Conservation (phyloP, 345 rosid species). For the Microcos paniculata region DNA sequence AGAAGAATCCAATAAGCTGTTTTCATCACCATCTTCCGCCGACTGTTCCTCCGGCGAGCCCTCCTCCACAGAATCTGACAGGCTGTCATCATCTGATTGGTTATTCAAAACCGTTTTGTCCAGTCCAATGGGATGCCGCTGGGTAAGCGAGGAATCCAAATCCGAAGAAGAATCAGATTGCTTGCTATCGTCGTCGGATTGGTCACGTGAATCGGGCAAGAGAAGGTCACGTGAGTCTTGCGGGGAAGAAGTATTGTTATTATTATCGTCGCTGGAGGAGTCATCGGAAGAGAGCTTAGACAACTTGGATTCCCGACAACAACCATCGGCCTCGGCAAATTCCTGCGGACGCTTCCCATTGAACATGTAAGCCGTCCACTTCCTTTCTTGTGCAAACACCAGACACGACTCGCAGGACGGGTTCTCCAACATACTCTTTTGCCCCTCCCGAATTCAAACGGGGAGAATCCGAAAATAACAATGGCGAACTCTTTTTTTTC, state of each 20-base stretch:
- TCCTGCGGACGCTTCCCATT: conserved; percentile 55
- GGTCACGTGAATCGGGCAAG: conserved; percentile 1
- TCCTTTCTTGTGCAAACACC: conserved; percentile 56
- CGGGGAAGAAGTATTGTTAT: background rate
- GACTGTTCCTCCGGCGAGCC: background rate
- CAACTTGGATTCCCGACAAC: conserved; percentile 33
- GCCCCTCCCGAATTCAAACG: conserved; percentile 28
- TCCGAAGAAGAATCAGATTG: background rate
- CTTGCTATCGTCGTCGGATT: conserved; percentile 8
- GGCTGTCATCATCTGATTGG: background rate
- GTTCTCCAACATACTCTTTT: conserved; percentile 72
- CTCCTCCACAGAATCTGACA: conserved; percentile 2
- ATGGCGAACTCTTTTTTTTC: background rate
- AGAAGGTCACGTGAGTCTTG: background rate
- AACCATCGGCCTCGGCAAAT: conserved; percentile 33
- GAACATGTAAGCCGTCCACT: conserved; percentile 57
- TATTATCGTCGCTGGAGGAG: conserved; percentile 10
- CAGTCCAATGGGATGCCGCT: background rate
- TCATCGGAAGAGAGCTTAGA: conserved; percentile 24
- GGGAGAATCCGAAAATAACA: background rate
- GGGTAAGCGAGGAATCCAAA: background rate
- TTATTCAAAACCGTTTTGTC: background rate
- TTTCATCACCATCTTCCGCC: background rate
- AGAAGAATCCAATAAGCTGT: background rate
- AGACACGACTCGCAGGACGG: conserved; percentile 52